Base-by-base conservation (phyloP, 768 basidiomycete genomes). In the Lenzites betulinus region DNA sequence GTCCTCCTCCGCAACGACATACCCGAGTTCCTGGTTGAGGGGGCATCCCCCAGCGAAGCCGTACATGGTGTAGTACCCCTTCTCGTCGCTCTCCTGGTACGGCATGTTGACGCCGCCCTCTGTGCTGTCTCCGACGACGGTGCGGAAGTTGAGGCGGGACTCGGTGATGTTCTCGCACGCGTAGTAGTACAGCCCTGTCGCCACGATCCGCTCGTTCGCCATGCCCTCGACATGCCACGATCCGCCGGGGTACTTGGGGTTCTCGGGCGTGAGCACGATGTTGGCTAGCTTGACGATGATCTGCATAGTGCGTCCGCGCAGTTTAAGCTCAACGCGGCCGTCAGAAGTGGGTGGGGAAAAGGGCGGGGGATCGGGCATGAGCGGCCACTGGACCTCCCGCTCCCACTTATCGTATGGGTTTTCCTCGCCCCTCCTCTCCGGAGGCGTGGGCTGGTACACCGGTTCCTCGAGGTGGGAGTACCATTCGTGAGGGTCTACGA, bases 211-310 rank as follows among this genome's bases (percentile, higher is more conserved):
- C 51, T 62, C 62, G 56, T 62, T 63, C 33, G 54, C 53, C 56
- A 64, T 59, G 41, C 64, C 64, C 60, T 73, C 73, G 23, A 73
- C 71, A 52, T 75, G 73, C 73, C 75, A 77, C 26, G 67, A 64
- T 0, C 74, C 73, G 18, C 74, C 75, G 1, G 54, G 35, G 44
- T 74, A 76, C 39, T 43, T 39, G 0, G 71, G 66, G 3, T 72
- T 71, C 22, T 73, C 70, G 0, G 69, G 66, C 2, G 76, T 75
- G 26, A 72, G 49, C 4, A 66, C 51, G 28, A 75, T 76, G 46
- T 71, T 76, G 6, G 78, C 68, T 5, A 79, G 66, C 67, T 80
- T 81, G 26, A 81, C 77, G 30, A 72, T 74, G 46, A 81, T 75
- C 41, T 74, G 74, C 0, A 76, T 33, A 2, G 51, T 66, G 22